Percentiles rank a stretch among this genome's conserved stretches.
Evolutionary conservation across 2,329 filamentous ascomycete genomes (phyloP).

Genomic region (Tolypocladium amazonense): DNA sequence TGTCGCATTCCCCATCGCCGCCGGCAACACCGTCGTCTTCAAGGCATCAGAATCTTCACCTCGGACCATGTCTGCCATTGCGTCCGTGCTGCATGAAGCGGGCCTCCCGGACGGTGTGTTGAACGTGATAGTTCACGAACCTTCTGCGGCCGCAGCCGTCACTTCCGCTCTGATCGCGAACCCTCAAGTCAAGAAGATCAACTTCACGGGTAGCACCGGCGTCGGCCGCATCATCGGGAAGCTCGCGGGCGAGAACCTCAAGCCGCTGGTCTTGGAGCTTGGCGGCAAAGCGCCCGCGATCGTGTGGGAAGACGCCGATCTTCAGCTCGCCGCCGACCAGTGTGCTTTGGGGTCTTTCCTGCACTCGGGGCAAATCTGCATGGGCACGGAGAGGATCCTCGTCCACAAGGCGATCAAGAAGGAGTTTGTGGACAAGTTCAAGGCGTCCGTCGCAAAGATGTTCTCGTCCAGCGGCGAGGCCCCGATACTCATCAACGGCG

Average conservation of each 20-base stretch:
- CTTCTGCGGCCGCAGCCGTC: constrained; percentile 54
- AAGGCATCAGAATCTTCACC: constrained; percentile 63
- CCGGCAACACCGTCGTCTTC: constrained; percentile 66
- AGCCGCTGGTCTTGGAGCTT: constrained; percentile 71
- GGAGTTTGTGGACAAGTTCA: constrained; percentile 35
- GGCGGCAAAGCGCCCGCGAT: constrained; percentile 75
- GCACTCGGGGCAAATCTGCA: constrained; percentile 73
- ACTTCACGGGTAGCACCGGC: constrained; percentile 70
- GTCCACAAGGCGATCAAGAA: constrained; percentile 37
- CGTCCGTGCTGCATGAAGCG: constrained; percentile 56
- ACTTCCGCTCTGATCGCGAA: constrained; percentile 59
- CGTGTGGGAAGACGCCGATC: constrained; percentile 69
- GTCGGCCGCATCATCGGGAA: constrained; percentile 65
- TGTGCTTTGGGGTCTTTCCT: constrained; percentile 63
- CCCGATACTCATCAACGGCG: constrained; percentile 59
- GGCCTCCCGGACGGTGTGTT: constrained; percentile 67
- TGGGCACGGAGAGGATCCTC: constrained; percentile 68
- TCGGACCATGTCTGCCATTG: constrained; percentile 51
- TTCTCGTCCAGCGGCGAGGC: constrained; percentile 48
- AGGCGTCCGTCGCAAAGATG: constrained; percentile 26
- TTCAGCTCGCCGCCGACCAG: constrained; percentile 58
- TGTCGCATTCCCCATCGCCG: constrained; percentile 57
- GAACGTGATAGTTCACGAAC: constrained; percentile 58
- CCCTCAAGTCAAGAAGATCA: constrained; percentile 64
- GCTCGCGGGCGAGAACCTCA: constrained; percentile 61